A percentile compares a stretch with the other conserved stretches of the same genome.
phyloP scores from a whole-genome alignment of 2,329 filamentous ascomycete genomes.

The Colletotrichum sp. region DNA sequence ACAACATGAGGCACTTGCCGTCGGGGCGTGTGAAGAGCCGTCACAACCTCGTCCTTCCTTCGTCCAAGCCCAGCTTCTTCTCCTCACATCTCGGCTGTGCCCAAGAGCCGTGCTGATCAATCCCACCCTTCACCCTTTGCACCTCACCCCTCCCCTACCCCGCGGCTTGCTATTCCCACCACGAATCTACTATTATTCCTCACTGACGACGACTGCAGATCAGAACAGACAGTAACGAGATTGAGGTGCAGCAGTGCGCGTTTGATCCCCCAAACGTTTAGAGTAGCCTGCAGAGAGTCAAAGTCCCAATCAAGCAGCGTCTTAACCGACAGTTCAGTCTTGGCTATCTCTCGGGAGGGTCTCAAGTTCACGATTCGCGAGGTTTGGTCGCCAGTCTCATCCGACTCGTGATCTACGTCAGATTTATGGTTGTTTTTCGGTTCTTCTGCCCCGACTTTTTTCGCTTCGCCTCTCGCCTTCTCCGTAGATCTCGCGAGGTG shows the following conservation, averaged over 20 bases:
- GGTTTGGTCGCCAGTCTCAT: not conserved
- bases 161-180: not conserved
- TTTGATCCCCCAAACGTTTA: not conserved
- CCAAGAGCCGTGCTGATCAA: slow-evolving; percentile 16
- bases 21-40: not conserved
- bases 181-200: not conserved
- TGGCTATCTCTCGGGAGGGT: not conserved
- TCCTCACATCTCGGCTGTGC: slow-evolving; percentile 1
- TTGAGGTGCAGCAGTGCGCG: not conserved
- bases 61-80: not conserved
- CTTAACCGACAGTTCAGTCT: not conserved
- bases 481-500: not conserved
- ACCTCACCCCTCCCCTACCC: not conserved
- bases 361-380: not conserved
- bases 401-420: not conserved
- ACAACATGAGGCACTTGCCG: slow-evolving; percentile 1
- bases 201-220: not conserved
- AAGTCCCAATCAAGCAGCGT: not conserved
- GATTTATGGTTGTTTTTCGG: not conserved
- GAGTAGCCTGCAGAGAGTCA: not conserved
- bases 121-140: not conserved
- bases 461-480: not conserved
- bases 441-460: not conserved
- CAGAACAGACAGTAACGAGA: not conserved
- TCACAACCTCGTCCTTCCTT: not conserved